Percentiles rank a stretch among this genome's conserved stretches.
phyloP scores from a whole-genome alignment of 495 filamentous ascomycete genomes.

The Penicillium manginii region DNA sequence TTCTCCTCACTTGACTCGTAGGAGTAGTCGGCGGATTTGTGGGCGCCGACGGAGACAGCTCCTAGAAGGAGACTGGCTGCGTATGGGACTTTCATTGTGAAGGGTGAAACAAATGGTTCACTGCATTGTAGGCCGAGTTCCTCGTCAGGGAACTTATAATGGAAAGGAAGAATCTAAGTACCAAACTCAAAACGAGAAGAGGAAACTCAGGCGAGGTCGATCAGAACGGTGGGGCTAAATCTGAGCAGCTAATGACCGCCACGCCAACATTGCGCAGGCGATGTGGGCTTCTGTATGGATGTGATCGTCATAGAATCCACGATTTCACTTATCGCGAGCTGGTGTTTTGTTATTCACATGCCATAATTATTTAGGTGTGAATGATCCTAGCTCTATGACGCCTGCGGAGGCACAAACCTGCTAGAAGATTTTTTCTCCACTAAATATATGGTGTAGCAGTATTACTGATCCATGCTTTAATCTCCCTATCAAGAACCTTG shows the following conservation, averaged over 20 bases:
- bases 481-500: too few species aligned
- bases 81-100: slow-evolving; percentile 11
- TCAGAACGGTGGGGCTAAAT: neutral
- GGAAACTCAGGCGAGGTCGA: neutral
- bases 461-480: too few species aligned
- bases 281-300: slow-evolving; percentile 7
- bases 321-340: neutral
- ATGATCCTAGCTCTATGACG: neutral
- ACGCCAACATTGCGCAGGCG: neutral
- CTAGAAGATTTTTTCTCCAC: too few species aligned
- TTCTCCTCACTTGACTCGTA: slow-evolving; percentile 4
- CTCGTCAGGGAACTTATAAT: slow-evolving; percentile 7
- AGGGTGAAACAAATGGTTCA: neutral
- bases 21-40: slow-evolving; percentile 3
- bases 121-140: neutral
- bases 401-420: too few species aligned
- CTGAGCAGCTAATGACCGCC: neutral
- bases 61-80: slow-evolving; percentile 10
- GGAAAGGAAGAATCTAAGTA: neutral
- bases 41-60: slow-evolving; percentile 11
- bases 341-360: neutral
- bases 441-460: too few species aligned
- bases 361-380: neutral
- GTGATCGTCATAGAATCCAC: neutral
- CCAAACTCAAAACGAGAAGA: neutral